These are phyloP conservation scores for Gamarada debralockiae DNA, from an alignment of 495 filamentous ascomycete species.

Conservation along the genomic window DNA sequence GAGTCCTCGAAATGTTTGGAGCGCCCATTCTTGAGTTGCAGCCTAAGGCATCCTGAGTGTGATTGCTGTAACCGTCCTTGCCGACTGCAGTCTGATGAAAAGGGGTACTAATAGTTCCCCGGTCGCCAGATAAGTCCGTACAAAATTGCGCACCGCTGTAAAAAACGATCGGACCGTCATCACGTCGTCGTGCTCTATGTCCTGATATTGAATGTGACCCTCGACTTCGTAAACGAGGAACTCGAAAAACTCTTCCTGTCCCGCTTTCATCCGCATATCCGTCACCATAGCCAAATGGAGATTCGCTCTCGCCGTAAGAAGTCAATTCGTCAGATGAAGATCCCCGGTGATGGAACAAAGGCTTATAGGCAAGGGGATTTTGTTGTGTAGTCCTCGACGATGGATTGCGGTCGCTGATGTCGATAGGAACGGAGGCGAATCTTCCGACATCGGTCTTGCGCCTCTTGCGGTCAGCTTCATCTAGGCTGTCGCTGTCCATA, in stretches of 20 bases:
- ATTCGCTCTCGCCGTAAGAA: conserved; percentile 35
- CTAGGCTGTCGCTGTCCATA: conserved; percentile 37
- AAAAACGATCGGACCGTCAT: conserved; percentile 74
- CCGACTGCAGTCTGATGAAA: conserved; percentile 35
- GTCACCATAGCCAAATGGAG: conserved; percentile 3
- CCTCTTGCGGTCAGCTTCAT: conserved; percentile 27
- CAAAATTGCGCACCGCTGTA: conserved; percentile 73
- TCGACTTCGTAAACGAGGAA: conserved; percentile 1
- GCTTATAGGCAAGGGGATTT: conserved; percentile 55
- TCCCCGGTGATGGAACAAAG: conserved; percentile 50
- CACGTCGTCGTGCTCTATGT: conserved; percentile 32
- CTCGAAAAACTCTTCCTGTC: background rate
- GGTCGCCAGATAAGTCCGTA: conserved; percentile 70
- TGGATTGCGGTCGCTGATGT: conserved; percentile 26
- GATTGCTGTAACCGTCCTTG: conserved; percentile 20
- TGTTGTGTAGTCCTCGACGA: conserved; percentile 15
- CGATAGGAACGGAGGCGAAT: conserved; percentile 2
- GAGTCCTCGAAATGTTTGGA: conserved; percentile 22
- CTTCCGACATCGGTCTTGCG: conserved; percentile 27
- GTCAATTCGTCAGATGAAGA: conserved; percentile 39
- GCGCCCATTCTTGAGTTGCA: conserved; percentile 1
- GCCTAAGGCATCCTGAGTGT: conserved; percentile 21
- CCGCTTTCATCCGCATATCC: conserved; percentile 1
- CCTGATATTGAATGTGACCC: conserved; percentile 28
- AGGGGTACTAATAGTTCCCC: conserved; percentile 33